These are phyloP conservation scores for Sporisorium exsertum DNA, from an alignment of 1,284 basidiomycete genomes.

Conservation along the genomic window DNA sequence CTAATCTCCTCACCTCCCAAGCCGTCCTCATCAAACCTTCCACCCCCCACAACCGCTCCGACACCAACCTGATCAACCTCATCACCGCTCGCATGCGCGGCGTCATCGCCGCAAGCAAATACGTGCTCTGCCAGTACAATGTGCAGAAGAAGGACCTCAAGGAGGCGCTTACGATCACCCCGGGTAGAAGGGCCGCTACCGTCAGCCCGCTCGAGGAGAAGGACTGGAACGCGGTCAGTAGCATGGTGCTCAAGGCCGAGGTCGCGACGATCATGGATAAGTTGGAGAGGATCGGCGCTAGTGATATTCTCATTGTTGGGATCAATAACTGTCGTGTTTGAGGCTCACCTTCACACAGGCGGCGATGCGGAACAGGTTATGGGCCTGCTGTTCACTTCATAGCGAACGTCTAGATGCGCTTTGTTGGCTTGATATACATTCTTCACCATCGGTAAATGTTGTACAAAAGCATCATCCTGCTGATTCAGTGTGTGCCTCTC, in stretches of 20 bases:
- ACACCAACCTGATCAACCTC: constrained; percentile 78
- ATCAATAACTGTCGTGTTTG: constrained; percentile 93
- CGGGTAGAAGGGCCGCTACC: constrained; percentile 89
- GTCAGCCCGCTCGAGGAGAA: constrained; percentile 84
- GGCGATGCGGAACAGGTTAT: no score
- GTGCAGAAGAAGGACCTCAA: constrained; percentile 77
- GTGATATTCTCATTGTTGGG: constrained; percentile 89
- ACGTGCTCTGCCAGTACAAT: constrained; percentile 94
- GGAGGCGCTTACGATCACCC: constrained; percentile 81
- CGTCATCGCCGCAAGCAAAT: constrained; percentile 88
- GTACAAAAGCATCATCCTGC: background rate
- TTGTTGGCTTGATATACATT: background rate
- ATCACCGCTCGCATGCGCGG: constrained; percentile 91
- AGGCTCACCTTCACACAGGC: no score
- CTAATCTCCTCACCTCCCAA: constrained; percentile 83
- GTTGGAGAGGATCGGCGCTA: constrained; percentile 83
- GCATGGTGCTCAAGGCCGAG: constrained; percentile 88
- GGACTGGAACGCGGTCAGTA: constrained; percentile 89
- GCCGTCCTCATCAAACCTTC: constrained; percentile 90
- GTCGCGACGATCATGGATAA: constrained; percentile 92
- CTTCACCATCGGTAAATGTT: background rate
- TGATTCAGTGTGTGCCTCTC: background rate
- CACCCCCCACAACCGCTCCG: constrained; percentile 76
- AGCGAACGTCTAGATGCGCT: background rate
- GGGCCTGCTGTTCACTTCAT: background rate